Conservation (phyloP, 768 basidiomycete species). For the Cytidiella melzeri region DNA sequence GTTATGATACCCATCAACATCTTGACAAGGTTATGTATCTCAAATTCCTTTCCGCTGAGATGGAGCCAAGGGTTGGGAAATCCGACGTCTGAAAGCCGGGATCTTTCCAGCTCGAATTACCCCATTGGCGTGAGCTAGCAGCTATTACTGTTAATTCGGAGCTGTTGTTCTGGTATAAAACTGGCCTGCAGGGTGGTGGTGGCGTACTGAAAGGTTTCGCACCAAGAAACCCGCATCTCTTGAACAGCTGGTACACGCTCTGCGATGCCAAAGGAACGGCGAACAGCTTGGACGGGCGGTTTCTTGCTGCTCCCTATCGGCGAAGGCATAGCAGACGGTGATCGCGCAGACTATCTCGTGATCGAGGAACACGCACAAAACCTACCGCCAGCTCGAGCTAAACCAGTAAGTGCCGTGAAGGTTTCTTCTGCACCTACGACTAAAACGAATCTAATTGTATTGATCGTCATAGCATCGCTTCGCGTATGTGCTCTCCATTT, state of each 20-base stretch:
- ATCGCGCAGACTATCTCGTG: constrained; percentile 2
- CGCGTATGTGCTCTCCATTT: neutral
- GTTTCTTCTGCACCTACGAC: constrained; percentile 3
- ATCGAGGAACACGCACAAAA: constrained; percentile 4
- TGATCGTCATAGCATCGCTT: constrained; percentile 9
- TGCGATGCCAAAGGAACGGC: constrained; percentile 7
- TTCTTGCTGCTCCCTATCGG: neutral
- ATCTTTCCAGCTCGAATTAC: constrained; percentile 8
- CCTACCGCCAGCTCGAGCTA: constrained; percentile 1
- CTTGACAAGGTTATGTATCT: constrained; percentile 9
- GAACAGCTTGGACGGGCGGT: neutral
- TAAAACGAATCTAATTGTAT: neutral
- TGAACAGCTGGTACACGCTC: neutral
- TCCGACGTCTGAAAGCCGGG: constrained; percentile 6
- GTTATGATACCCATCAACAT: constrained; percentile 12
- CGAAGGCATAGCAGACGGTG: neutral
- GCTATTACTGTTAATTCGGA: neutral
- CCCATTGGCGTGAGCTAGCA: neutral
- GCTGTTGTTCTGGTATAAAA: constrained; percentile 7
- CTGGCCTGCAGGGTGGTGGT: neutral
- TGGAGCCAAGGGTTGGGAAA: constrained; percentile 10
- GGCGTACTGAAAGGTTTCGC: neutral
- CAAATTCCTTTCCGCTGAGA: constrained; percentile 7
- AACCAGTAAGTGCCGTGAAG: constrained; percentile 10
- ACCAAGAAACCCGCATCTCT: neutral